Evolutionary conservation across 371 early-diverging fungal species (phyloP), one percentile per base, ranked within the genome.

Genomic region (Rhizopus microsporus): DNA sequence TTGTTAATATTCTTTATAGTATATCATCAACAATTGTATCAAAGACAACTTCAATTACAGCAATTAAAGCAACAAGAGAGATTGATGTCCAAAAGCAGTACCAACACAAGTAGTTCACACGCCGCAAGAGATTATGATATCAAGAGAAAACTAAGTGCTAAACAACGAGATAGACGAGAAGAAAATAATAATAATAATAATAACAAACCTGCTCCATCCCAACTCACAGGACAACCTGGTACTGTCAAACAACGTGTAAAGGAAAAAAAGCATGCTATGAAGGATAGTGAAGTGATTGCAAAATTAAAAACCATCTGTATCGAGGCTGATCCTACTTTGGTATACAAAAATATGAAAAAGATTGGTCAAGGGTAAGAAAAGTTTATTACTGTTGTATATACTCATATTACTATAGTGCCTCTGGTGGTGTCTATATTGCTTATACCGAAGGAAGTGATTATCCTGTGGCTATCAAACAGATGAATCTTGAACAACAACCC

Each of bases 401-500:
- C 16, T 40, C n/a, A 13, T 15, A 15, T 13, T 10, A 9, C 7
- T 35, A 7, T 62, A 89, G 96, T 33, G 95, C 97, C 4, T 94
- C 94, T n/a, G 97, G 95, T 30, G 93, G 93, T 49, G 97, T 97
- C 1, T 95, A 82, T 60, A 93, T 91, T 3, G 96, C 95, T 3
- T 82, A 90, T 69, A 83, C 89, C 37, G 81, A 85, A 2, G 80
- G 78, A 4, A 80, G 85, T 7, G 81, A 86, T 32, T 65, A 81
- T 17, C 82, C 86, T 3, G 96, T 95, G 1, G 96, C 96, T 3
- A 94, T 95, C 66, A 95, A 95, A 74, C 96, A 96, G 69, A 97
- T 96, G 94, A 93, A 95, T 62, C 75, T 97, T 56, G 92, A 93
- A 61, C 88, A 93, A 67, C 96, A 97, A 72, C 95, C 96, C 23